Evolutionary conservation across 441 rosid species (phyloP), one percentile per base, ranked within the genome.

Genomic region (Macaranga tanarius): DNA sequence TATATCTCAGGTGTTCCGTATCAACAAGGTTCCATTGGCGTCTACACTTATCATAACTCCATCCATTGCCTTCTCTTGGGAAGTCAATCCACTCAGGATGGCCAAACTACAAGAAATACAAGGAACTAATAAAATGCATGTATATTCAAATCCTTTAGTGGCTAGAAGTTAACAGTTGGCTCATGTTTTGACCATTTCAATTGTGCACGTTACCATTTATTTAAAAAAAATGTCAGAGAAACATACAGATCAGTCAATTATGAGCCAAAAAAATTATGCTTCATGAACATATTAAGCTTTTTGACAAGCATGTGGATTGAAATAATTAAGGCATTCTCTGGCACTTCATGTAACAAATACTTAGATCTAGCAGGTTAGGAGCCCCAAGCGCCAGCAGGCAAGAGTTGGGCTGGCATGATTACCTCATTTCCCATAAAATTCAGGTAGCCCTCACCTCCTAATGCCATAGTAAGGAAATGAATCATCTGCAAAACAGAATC

Each of bases 341-440:
- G 17, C 42, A n/a, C 40, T 26, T 54, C 67, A 63, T 38, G 38
- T 15, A 34, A 73, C 26, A 60, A 66, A 66, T 40, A 47, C 15
- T 6, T 28, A 50, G 50, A 47, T 56, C 38, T 70, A 16, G 15
- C 23, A 48, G 72, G 50, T 23, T 38, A 70, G 62, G 19, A 68
- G 73, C 52, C 10, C 44, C 65, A 38, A 74, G 26, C 67, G 11
- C 12, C 58, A 51, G 31, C 11, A 69, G 56, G 67, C 75, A 62
- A 59, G 70, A 60, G 57, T 38, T 51, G 23, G 62, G 62, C 38
- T 15, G 48, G 66, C 75, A 44, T 65, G 56, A 72, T 76, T 81
- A 88, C 97, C 89, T 92, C 97, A 75, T 92, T 92, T 72, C 95
- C 97, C 93, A 89, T 92, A 73, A 89, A 92, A 84, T 89, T 92